Percentiles rank a stretch among this genome's conserved stretches.
Evolutionary conservation across 495 filamentous ascomycete species (phyloP).

Genomic region (Neurospora sp.): DNA sequence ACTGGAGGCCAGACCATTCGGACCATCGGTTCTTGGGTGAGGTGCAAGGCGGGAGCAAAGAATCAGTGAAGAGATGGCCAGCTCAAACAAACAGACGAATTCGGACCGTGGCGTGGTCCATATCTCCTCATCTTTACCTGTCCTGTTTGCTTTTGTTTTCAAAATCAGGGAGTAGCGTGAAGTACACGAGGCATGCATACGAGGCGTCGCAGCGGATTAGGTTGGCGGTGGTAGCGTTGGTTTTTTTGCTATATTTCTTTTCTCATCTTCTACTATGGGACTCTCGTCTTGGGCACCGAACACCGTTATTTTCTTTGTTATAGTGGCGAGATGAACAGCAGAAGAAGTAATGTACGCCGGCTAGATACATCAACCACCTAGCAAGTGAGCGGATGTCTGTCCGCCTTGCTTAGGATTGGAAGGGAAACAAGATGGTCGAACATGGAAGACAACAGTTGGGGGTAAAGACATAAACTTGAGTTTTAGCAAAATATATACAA

Average conservation of each 20-base stretch:
- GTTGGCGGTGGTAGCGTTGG: background rate
- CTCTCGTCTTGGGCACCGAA: background rate
- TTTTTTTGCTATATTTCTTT: background rate
- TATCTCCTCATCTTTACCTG: background rate
- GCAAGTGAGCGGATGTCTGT: background rate
- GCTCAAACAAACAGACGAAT: background rate
- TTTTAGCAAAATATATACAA: background rate
- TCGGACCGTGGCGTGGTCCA: background rate
- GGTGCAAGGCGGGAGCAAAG: background rate
- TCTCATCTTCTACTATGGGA: background rate
- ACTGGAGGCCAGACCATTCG: background rate
- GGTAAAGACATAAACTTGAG: background rate
- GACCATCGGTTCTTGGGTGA: background rate
- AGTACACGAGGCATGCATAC: constrained; percentile 7
- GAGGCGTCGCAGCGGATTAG: background rate
- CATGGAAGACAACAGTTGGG: background rate
- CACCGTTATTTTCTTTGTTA: background rate
- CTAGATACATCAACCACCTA: background rate
- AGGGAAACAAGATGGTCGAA: background rate
- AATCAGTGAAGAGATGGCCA: background rate
- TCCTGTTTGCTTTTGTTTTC: background rate
- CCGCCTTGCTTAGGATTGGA: background rate
- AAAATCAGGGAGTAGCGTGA: background rate
- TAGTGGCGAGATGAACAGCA: background rate
- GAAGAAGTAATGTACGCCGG: background rate